Conservation (phyloP, 441 rosid species). For the Eutrema salsugineum region DNA sequence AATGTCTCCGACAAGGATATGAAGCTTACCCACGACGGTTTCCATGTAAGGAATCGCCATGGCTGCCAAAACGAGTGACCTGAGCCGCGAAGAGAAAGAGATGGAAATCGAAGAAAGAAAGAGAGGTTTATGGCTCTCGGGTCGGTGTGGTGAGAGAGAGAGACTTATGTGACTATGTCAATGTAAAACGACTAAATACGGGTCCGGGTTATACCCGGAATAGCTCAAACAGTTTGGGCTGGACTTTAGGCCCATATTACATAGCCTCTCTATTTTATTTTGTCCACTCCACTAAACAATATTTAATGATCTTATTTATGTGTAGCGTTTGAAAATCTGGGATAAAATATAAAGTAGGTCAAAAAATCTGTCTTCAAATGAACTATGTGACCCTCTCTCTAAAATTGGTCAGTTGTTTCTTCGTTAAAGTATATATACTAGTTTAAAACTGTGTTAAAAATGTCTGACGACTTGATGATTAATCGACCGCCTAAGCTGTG, state of each 20-base stretch:
- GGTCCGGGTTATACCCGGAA: constrained; percentile 10
- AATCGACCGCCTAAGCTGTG: no score
- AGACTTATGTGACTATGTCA: not conserved
- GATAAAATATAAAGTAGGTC: no score
- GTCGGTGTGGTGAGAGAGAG: not conserved
- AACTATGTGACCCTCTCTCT: no score
- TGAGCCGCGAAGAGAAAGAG: constrained; percentile 1
- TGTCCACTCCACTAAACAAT: no score
- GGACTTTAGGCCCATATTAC: constrained; percentile 3
- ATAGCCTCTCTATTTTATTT: not conserved
- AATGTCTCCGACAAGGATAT: not conserved
- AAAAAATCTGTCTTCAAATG: no score
- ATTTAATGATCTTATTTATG: no score
- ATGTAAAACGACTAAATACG: constrained; percentile 4
- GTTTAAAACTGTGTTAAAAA: no score
- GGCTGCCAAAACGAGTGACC: constrained; percentile 21
- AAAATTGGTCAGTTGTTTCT: no score
- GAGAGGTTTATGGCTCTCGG: not conserved
- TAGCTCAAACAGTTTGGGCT: not conserved
- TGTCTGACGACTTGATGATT: no score
- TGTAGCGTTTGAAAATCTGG: no score
- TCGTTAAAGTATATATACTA: no score
- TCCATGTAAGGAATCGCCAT: constrained; percentile 95
- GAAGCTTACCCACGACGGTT: constrained; percentile 70
- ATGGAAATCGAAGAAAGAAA: not conserved